Evolutionary conservation across 306 rosid genomes (phyloP).

Genomic region (Begonia peltatifolia): DNA sequence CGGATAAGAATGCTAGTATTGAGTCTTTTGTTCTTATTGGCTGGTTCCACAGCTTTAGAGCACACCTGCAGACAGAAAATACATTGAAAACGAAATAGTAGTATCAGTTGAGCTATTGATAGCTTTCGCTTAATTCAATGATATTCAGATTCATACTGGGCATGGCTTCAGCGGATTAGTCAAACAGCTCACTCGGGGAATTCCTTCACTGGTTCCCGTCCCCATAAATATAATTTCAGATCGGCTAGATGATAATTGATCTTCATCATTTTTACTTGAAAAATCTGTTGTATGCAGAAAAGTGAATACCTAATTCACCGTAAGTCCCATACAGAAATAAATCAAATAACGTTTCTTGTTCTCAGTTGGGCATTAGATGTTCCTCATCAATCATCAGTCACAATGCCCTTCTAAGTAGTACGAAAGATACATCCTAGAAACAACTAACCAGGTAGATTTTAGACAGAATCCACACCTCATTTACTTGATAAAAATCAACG

Average conservation of each 20-base stretch:
- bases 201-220: conserved; percentile 93
- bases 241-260: conserved; percentile 17
- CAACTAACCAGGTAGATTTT: too few relatives aligned
- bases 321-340: background rate
- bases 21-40: conserved; percentile 68
- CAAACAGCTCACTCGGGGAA: conserved; percentile 83
- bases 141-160: conserved; percentile 23
- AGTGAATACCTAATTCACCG: conserved; percentile 14
- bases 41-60: conserved; percentile 56
- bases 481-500: too few relatives aligned
- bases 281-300: conserved; percentile 24
- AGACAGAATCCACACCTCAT: too few relatives aligned
- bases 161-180: conserved; percentile 67
- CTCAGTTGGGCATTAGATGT: too few relatives aligned
- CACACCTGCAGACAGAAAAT: conserved; percentile 37
- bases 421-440: too few relatives aligned
- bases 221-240: conserved; percentile 68
- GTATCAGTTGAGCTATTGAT: too few relatives aligned
- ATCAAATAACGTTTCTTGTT: too few relatives aligned
- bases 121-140: too few relatives aligned
- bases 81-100: conserved; percentile 5
- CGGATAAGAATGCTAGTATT: conserved; percentile 86
- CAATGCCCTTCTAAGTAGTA: too few relatives aligned
- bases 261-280: conserved; percentile 17
- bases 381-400: too few relatives aligned